Percentiles rank a stretch among this genome's conserved stretches.
phyloP scores from a whole-genome alignment of 2,329 filamentous ascomycete genomes.

The Paracorniculantispora psalliotae region DNA sequence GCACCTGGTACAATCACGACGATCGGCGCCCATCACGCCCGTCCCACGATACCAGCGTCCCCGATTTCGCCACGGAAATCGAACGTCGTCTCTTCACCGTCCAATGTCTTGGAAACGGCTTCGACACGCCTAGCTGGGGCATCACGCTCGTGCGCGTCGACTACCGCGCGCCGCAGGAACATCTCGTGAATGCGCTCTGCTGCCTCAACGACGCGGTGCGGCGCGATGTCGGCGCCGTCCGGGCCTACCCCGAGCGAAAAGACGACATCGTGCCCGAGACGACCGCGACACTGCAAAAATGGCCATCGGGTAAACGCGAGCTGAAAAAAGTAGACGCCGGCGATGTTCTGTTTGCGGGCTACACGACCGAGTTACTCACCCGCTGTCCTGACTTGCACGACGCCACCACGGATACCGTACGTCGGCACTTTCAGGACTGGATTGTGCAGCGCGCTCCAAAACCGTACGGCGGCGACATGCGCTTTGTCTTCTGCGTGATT shows the following conservation, averaged over 20 bases:
- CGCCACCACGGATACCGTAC: background rate
- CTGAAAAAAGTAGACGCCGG: too few species aligned
- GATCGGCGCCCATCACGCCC: too few species aligned
- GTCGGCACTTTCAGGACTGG: background rate
- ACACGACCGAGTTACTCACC: background rate
- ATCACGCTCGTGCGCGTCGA: slow-evolving; percentile 2
- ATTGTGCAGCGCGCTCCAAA: background rate
- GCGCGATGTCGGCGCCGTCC: background rate
- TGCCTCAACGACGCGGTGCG: slow-evolving; percentile 6
- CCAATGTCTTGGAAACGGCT: background rate
- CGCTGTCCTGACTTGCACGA: background rate
- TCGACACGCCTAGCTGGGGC: background rate
- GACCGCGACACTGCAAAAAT: background rate
- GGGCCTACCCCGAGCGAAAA: background rate
- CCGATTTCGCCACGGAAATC: background rate
- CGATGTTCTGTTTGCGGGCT: background rate
- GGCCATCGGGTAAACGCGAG: background rate
- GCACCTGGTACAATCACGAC: too few species aligned
- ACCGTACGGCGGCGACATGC: background rate
- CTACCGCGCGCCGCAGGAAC: background rate
- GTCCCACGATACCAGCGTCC: too few species aligned
- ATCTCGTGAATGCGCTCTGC: background rate
- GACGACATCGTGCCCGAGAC: background rate
- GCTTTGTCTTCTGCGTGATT: slow-evolving; percentile 6
- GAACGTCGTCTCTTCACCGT: background rate